A percentile compares a stretch with the other conserved stretches of the same genome.
phyloP scores from a whole-genome alignment of 805 yeast species.

The Myxozyma neotropica region DNA sequence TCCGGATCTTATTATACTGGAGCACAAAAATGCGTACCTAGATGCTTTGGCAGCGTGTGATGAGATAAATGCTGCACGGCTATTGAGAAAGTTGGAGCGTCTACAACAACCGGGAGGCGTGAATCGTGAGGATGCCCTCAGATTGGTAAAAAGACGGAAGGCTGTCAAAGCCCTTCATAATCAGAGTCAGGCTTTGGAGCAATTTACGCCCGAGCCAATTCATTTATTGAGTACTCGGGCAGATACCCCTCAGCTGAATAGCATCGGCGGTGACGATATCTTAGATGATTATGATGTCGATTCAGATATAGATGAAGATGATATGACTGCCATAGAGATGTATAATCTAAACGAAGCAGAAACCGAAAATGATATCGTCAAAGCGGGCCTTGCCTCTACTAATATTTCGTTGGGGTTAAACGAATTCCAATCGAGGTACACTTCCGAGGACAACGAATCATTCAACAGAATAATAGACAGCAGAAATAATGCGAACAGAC shows the following conservation, averaged over 20 bases:
- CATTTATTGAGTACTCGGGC: background rate
- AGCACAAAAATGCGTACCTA: constrained; percentile 16
- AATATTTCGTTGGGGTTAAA: constrained; percentile 23
- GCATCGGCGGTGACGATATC: background rate
- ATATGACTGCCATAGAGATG: background rate
- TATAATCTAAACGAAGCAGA: background rate
- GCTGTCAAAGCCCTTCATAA: background rate
- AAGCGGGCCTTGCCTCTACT: background rate
- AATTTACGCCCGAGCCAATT: background rate
- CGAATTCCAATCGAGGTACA: constrained; percentile 37
- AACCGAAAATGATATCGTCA: background rate
- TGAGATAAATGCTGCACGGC: constrained; percentile 2
- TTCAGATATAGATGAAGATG: constrained; percentile 4
- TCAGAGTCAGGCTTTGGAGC: background rate
- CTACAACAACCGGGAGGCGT: constrained; percentile 18
- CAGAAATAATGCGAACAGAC: constrained; percentile 30
- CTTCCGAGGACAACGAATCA: constrained; percentile 42
- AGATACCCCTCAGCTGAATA: constrained; percentile 3
- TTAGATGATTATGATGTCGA: background rate
- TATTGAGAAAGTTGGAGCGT: constrained; percentile 15
- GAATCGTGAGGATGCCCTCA: constrained; percentile 4
- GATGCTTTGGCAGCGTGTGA: constrained; percentile 24
- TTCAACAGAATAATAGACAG: constrained; percentile 36
- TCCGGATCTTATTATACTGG: constrained; percentile 28
- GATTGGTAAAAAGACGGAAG: background rate